A percentile compares a stretch with the other conserved stretches of the same genome.
Evolutionary conservation across 106 monocot genomes (phyloP).

Genomic region (Dendrobium chrysotoxum): DNA sequence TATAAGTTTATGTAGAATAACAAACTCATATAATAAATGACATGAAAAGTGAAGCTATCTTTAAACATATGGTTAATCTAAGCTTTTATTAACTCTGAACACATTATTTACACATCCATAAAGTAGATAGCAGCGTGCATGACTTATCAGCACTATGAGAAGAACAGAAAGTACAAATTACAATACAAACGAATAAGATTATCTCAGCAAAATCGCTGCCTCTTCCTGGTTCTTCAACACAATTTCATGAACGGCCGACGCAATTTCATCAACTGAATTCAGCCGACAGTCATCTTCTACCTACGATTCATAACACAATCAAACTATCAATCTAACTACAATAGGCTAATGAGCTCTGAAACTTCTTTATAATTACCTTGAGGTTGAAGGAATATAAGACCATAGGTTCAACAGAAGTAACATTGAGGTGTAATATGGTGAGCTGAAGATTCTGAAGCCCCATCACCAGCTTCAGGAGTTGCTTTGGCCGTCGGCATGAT

Average conservation of each 20-base stretch:
- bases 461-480: constrained; percentile 29
- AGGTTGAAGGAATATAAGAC: constrained; percentile 57
- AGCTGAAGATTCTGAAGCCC: constrained; percentile 39
- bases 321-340: not conserved
- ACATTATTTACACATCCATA: too few species aligned
- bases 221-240: constrained; percentile 36
- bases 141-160: not conserved
- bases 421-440: constrained; percentile 44
- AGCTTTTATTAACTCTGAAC: too few species aligned
- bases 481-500: constrained; percentile 14
- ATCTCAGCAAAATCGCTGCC: not conserved
- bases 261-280: constrained; percentile 59
- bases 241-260: constrained; percentile 44
- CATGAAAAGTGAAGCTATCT: too few species aligned
- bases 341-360: not conserved
- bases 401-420: constrained; percentile 44
- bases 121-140: not conserved
- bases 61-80: too few species aligned
- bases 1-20: too few species aligned
- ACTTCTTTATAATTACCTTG: constrained; percentile 27
- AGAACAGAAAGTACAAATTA: not conserved
- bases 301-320: constrained; percentile 19
- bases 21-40: too few species aligned
- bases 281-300: constrained; percentile 67
- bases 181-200: not conserved